Conservation (phyloP, 2,329 filamentous ascomycete species). For the Colletotrichum navitas region DNA sequence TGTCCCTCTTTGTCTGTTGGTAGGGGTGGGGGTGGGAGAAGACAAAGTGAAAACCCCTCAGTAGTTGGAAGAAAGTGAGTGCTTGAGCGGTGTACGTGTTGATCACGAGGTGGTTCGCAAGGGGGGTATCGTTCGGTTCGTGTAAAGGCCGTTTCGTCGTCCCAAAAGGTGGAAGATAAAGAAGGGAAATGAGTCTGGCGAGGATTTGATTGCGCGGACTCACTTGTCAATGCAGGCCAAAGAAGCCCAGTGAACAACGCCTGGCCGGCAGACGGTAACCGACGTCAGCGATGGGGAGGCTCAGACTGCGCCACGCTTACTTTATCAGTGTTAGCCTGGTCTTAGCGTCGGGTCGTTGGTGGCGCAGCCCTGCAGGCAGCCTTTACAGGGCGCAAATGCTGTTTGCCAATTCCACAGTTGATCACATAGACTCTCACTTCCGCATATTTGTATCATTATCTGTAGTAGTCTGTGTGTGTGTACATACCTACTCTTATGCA, state of each 20-base stretch:
- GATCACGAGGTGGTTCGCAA: constrained; percentile 24
- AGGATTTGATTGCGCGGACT: constrained; percentile 41
- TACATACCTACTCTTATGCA: neutral
- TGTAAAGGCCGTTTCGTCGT: constrained; percentile 34
- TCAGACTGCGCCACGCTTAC: constrained; percentile 29
- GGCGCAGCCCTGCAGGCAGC: constrained; percentile 31
- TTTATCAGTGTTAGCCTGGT: neutral
- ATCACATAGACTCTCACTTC: neutral
- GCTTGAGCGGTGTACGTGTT: constrained; percentile 5
- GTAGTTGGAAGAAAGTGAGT: neutral
- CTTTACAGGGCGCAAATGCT: neutral
- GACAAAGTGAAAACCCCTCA: neutral
- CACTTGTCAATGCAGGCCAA: constrained; percentile 29
- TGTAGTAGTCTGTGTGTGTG: no score
- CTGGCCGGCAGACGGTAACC: constrained; percentile 36
- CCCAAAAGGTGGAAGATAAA: constrained; percentile 20
- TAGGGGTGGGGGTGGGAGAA: neutral
- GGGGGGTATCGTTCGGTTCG: constrained; percentile 27
- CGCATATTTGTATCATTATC: neutral
- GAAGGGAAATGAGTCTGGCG: constrained; percentile 9
- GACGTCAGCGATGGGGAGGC: constrained; percentile 44
- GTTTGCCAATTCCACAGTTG: neutral
- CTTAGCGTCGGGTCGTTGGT: constrained; percentile 21
- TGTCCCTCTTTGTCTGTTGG: neutral
- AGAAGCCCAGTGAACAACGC: constrained; percentile 32